These are phyloP conservation scores for Adansonia rubrostipa DNA, from an alignment of 441 rosid genomes.

Conservation along the genomic window DNA sequence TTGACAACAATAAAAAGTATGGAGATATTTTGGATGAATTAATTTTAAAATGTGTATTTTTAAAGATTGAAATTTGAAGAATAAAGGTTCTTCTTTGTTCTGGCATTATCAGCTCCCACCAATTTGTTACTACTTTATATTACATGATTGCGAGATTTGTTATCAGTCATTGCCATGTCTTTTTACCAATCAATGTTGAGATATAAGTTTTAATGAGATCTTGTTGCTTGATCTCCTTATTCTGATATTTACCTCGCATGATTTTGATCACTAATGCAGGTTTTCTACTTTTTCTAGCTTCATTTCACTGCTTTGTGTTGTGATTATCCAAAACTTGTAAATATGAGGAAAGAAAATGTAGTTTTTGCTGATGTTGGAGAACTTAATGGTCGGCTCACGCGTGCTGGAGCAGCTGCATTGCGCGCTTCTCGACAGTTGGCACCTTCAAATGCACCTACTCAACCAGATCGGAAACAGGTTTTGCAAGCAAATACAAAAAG, in stretches of 20 bases:
- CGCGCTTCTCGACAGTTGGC: slow-evolving; percentile 40
- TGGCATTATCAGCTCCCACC: neutral
- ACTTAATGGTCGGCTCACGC: slow-evolving; percentile 61
- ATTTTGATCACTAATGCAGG: slow-evolving; percentile 44
- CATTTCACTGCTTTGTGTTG: slow-evolving; percentile 38
- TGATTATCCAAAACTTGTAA: slow-evolving; percentile 44
- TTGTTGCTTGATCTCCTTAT: slow-evolving; percentile 21
- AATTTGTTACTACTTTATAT: neutral
- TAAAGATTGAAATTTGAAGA: neutral
- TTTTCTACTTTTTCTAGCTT: slow-evolving; percentile 24
- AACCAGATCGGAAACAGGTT: slow-evolving; percentile 44
- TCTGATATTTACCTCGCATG: slow-evolving; percentile 24
- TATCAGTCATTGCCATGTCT: neutral
- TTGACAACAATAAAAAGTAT: neutral
- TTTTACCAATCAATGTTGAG: slow-evolving; percentile 12
- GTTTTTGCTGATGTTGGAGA: slow-evolving; percentile 40
- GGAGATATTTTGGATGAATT: neutral
- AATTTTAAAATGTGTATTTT: neutral
- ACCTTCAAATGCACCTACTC: slow-evolving; percentile 39
- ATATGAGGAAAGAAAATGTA: slow-evolving; percentile 64
- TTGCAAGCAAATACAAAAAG: slow-evolving; percentile 54
- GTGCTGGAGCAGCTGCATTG: slow-evolving; percentile 69
- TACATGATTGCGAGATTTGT: neutral
- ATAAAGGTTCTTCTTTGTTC: neutral
- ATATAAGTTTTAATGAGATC: neutral